phyloP scores from a whole-genome alignment of 768 basidiomycete genomes.

The Termitomyces sp. region DNA sequence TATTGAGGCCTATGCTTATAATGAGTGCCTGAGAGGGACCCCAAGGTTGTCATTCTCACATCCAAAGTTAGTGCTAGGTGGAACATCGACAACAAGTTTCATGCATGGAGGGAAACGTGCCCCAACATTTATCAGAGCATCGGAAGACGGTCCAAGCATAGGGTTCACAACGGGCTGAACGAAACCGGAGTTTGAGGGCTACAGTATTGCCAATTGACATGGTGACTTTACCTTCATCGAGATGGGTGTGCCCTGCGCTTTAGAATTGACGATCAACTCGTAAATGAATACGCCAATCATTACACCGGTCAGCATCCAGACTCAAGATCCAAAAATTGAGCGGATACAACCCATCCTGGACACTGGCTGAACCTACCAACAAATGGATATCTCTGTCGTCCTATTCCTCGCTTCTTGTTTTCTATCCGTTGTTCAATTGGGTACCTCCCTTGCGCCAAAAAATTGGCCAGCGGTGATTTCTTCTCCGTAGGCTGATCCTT shows the following conservation, averaged over 20 bases:
- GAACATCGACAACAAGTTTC: slow-evolving; percentile 62
- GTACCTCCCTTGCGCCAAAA: slow-evolving; percentile 48
- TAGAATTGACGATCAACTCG: slow-evolving; percentile 74
- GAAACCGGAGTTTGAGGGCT: background rate
- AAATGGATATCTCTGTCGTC: slow-evolving; percentile 76
- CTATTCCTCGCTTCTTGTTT: slow-evolving; percentile 82
- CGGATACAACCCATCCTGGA: slow-evolving; percentile 1
- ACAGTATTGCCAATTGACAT: background rate
- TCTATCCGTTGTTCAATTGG: slow-evolving; percentile 82
- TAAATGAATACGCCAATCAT: slow-evolving; percentile 82
- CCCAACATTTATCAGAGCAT: slow-evolving; percentile 81
- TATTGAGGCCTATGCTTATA: slow-evolving; percentile 63
- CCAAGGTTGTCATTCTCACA: slow-evolving; percentile 39
- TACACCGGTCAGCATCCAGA: slow-evolving; percentile 57
- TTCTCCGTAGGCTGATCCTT: slow-evolving; percentile 34
- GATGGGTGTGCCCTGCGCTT: slow-evolving; percentile 77
- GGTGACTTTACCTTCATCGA: slow-evolving; percentile 66
- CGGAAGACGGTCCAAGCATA: slow-evolving; percentile 87
- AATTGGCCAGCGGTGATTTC: slow-evolving; percentile 32
- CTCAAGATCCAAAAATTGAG: slow-evolving; percentile 27
- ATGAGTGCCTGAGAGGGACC: background rate
- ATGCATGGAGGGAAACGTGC: slow-evolving; percentile 94
- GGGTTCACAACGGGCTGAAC: slow-evolving; percentile 75
- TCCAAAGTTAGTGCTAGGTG: slow-evolving; percentile 49
- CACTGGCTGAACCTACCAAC: slow-evolving; percentile 45